phyloP scores from a whole-genome alignment of 768 basidiomycete species.

The Clavulina sp. region DNA sequence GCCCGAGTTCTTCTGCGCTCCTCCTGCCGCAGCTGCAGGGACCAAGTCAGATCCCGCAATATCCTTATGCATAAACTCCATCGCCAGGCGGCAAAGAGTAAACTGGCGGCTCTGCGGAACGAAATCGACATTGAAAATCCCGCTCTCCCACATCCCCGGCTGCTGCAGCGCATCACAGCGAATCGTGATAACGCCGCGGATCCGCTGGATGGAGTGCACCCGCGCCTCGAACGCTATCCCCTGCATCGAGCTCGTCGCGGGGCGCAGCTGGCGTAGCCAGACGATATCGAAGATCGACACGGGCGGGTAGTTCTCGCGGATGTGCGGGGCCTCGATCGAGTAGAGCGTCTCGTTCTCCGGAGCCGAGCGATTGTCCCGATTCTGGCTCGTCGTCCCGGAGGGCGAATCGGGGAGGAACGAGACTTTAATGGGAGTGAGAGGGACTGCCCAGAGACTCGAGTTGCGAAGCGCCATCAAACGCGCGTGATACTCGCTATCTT shows the following conservation, averaged over 20 bases:
- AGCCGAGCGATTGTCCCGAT: too few relatives aligned
- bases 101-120: neutral
- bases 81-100: neutral
- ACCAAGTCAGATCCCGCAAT: too few relatives aligned
- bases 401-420: neutral
- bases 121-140: neutral
- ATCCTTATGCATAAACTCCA: neutral
- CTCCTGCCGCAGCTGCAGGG: too few relatives aligned
- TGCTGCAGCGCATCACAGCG: neutral
- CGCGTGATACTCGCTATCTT: neutral
- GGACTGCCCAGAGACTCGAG: neutral
- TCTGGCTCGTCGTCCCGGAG: too few relatives aligned
- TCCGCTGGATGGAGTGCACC: neutral
- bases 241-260: neutral
- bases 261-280: neutral
- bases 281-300: neutral
- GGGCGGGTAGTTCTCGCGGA: constrained; percentile 1
- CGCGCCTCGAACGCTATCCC: neutral
- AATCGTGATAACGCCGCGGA: neutral
- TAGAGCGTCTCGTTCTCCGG: neutral
- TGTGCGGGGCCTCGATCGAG: neutral
- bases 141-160: neutral
- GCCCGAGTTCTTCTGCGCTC: too few relatives aligned
- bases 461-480: neutral
- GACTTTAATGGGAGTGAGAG: neutral